phyloP scores from a whole-genome alignment of 2,329 filamentous ascomycete species.

The Hymenoscyphus fructigenus region DNA sequence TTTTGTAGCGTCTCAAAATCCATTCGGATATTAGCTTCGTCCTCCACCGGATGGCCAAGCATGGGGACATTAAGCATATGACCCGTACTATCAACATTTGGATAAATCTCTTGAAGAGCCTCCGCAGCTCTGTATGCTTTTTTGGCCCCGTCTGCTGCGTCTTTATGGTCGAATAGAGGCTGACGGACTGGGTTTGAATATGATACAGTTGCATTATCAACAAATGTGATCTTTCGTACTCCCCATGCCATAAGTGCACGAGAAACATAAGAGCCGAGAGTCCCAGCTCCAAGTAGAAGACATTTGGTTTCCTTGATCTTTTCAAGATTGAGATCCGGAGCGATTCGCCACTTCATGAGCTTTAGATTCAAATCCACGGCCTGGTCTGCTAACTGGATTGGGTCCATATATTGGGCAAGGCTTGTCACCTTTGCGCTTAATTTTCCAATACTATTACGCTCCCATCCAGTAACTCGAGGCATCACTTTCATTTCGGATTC shows the following conservation, averaged over 20 bases:
- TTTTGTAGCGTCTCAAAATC: conserved; percentile 75
- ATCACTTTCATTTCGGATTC: conserved; percentile 46
- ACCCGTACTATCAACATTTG: conserved; percentile 79
- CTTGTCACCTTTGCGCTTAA: conserved; percentile 76
- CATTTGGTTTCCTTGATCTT: conserved; percentile 88
- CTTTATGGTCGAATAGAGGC: conserved; percentile 85
- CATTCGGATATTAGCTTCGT: conserved; percentile 65
- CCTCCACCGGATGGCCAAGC: conserved; percentile 84
- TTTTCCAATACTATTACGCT: conserved; percentile 77
- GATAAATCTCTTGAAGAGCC: conserved; percentile 82
- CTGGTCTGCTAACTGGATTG: conserved; percentile 81
- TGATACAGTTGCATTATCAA: conserved; percentile 90
- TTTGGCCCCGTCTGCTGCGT: conserved; percentile 78
- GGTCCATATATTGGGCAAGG: conserved; percentile 91
- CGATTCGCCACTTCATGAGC: conserved; percentile 98
- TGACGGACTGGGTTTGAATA: conserved; percentile 97
- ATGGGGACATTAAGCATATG: conserved; percentile 87
- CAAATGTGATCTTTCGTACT: conserved; percentile 89
- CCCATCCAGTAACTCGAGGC: conserved; percentile 95
- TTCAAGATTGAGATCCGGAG: conserved; percentile 83
- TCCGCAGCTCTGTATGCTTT: conserved; percentile 83
- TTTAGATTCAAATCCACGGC: conserved; percentile 96
- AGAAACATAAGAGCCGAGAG: conserved; percentile 89
- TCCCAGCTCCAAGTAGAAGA: conserved; percentile 86
- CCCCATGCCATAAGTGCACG: conserved; percentile 94